Evolutionary conservation across 345 rosid genomes (phyloP).

Genomic region (Psidium friedrichsthalianum): DNA sequence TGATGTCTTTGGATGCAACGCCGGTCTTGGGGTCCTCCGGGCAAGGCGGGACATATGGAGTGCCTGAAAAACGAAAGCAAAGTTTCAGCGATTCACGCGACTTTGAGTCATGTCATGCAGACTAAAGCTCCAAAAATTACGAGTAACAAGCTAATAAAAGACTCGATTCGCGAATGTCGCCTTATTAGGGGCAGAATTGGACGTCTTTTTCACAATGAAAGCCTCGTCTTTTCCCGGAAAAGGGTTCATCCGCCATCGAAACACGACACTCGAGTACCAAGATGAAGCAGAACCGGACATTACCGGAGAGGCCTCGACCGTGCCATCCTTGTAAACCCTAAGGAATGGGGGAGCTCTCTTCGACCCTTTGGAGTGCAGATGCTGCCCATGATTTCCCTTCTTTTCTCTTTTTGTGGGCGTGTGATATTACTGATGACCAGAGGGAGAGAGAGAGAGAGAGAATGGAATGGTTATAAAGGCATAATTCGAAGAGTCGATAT

Average conservation of each 20-base stretch:
- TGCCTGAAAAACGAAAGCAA: not conserved
- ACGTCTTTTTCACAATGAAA: not conserved
- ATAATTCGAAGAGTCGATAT: not conserved
- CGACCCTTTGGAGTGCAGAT: constrained; percentile 2
- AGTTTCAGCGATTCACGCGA: not conserved
- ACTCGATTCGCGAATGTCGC: not conserved
- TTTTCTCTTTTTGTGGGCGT: not conserved
- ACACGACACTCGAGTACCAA: not conserved
- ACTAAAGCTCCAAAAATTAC: not conserved
- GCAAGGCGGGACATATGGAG: constrained; percentile 11
- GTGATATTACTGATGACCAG: not conserved
- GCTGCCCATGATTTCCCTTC: constrained; percentile 29
- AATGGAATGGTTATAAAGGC: not conserved
- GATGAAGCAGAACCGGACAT: not conserved
- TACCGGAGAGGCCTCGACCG: constrained; percentile 2
- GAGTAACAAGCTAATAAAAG: not conserved
- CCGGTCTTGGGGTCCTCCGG: constrained; percentile 9
- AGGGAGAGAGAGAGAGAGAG: not conserved
- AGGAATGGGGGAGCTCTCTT: constrained; percentile 11
- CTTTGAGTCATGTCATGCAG: not conserved
- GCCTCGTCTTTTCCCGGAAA: not conserved
- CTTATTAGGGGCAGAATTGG: not conserved
- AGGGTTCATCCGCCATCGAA: not conserved
- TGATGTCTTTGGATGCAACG: constrained; percentile 20
- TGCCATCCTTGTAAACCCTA: constrained; percentile 22